Evolutionary conservation across 2,329 filamentous ascomycete genomes (phyloP).

Genomic region (Zalaria obscura): DNA sequence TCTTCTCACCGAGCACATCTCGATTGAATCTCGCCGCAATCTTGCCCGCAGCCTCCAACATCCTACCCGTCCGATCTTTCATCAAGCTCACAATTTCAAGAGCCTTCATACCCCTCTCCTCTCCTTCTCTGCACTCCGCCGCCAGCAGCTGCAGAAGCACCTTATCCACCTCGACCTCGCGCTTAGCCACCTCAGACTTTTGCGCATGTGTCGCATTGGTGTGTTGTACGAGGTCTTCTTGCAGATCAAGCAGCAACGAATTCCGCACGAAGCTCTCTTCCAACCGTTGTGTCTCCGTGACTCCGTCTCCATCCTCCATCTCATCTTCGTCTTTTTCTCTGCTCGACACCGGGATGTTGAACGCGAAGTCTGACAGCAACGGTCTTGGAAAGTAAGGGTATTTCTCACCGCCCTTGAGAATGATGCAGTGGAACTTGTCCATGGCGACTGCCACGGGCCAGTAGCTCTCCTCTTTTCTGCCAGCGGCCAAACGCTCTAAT

Average conservation of each 20-base stretch:
- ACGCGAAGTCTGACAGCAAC: conserved; percentile 83
- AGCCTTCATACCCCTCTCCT: conserved; percentile 88
- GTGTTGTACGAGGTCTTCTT: conserved; percentile 58
- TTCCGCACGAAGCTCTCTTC: conserved; percentile 54
- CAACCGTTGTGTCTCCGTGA: conserved; percentile 3
- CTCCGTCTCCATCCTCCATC: conserved; percentile 19
- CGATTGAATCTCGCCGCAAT: conserved; percentile 76
- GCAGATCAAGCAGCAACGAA: conserved; percentile 56
- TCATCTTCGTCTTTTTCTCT: conserved; percentile 24
- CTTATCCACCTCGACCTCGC: conserved; percentile 82
- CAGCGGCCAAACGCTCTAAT: conserved; percentile 66
- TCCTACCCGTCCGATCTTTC: conserved; percentile 70
- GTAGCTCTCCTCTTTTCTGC: conserved; percentile 78
- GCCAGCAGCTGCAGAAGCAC: conserved; percentile 77
- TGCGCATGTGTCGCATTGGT: conserved; percentile 52
- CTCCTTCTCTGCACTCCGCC: conserved; percentile 78
- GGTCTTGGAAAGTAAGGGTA: conserved; percentile 89
- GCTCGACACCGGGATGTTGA: conserved; percentile 60
- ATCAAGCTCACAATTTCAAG: conserved; percentile 81
- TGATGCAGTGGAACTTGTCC: conserved; percentile 94
- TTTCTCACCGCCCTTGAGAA: conserved; percentile 86
- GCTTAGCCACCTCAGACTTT: conserved; percentile 49
- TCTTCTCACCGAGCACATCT: conserved; percentile 74
- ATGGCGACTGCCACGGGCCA: conserved; percentile 91
- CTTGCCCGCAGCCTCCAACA: conserved; percentile 83